A percentile compares a stretch with the other conserved stretches of the same genome.
These are phyloP conservation scores for Malus hybrid DNA, from an alignment of 331 rosid species.

Conservation along the genomic window DNA sequence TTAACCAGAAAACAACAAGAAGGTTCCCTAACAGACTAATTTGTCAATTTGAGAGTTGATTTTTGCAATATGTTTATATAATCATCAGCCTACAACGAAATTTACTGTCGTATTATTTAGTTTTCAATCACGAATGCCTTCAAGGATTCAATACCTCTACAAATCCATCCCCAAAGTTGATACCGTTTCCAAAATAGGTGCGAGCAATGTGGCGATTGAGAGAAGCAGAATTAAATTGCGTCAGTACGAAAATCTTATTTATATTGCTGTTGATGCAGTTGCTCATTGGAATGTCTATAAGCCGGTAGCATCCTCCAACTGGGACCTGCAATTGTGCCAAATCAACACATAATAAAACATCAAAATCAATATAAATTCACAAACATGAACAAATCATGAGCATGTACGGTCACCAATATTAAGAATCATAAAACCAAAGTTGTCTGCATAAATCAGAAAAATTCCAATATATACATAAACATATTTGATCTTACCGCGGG, in stretches of 20 bases:
- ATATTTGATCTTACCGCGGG: constrained; percentile 67
- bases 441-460: neutral
- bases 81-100: neutral
- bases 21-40: neutral
- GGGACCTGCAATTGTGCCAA: constrained; percentile 24
- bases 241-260: constrained; percentile 73
- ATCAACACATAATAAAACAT: neutral
- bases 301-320: constrained; percentile 47
- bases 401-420: neutral
- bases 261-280: constrained; percentile 89
- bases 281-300: constrained; percentile 92
- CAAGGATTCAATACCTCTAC: constrained; percentile 57
- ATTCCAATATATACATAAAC: neutral
- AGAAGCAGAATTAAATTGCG: constrained; percentile 86
- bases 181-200: constrained; percentile 65
- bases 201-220: constrained; percentile 83
- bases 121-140: neutral
- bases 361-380: neutral
- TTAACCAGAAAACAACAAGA: neutral
- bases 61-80: neutral
- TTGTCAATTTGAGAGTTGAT: neutral
- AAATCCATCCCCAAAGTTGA: constrained; percentile 77
- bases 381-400: neutral
- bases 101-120: neutral
- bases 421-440: neutral